These are phyloP conservation scores for Leptographium wingfieldii DNA, from an alignment of 2,329 filamentous ascomycete species.

Conservation along the genomic window DNA sequence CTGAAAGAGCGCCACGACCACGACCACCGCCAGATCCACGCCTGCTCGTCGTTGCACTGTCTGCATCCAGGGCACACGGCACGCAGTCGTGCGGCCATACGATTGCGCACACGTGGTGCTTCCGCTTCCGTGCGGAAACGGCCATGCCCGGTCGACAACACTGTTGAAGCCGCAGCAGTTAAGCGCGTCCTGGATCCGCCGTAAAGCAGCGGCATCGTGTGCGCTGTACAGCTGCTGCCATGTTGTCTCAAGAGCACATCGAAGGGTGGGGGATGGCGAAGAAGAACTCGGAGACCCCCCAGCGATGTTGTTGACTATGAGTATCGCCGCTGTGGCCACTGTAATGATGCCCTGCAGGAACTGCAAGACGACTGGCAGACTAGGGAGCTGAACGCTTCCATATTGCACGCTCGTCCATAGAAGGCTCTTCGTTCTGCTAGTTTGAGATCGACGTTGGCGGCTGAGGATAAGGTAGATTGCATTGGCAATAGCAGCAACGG, in stretches of 20 bases:
- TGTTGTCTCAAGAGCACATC: conserved; percentile 41
- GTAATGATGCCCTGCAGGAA: conserved; percentile 18
- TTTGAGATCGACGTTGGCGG: not conserved
- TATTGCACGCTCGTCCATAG: not conserved
- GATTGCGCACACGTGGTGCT: conserved; percentile 26
- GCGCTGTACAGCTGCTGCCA: conserved; percentile 43
- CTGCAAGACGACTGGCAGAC: conserved; percentile 4
- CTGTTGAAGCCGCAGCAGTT: conserved; percentile 53
- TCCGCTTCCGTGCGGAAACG: conserved; percentile 32
- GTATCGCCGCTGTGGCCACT: conserved; percentile 31
- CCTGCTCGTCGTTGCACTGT: conserved; percentile 41
- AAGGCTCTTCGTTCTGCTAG: not conserved
- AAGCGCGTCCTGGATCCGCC: conserved; percentile 51
- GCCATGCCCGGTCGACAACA: conserved; percentile 47
- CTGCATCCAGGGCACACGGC: conserved; percentile 41
- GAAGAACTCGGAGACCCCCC: conserved; percentile 9
- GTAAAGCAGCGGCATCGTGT: conserved; percentile 38
- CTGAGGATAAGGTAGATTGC: not conserved
- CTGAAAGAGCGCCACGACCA: conserved; percentile 43
- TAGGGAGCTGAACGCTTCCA: not conserved
- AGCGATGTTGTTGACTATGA: conserved; percentile 18
- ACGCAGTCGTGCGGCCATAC: conserved; percentile 34
- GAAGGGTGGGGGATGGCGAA: conserved; percentile 19
- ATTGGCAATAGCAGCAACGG: conserved; percentile 6
- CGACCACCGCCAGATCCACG: conserved; percentile 39